Evolutionary conservation across 1,284 basidiomycete genomes (phyloP).

Genomic region (Moesziomyces parantarcticus): DNA sequence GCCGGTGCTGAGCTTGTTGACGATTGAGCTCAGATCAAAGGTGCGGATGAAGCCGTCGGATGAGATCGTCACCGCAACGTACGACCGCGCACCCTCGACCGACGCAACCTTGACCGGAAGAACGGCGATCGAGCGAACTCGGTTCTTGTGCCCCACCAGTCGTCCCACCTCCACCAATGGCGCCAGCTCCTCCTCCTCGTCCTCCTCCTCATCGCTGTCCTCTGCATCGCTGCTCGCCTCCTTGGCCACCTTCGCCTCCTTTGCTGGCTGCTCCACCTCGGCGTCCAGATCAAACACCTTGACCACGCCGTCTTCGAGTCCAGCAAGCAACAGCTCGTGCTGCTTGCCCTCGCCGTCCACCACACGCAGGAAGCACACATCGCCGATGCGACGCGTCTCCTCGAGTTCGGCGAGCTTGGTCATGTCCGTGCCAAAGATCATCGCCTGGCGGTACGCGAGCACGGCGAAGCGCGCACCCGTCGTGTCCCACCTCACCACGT

Average conservation of each 20-base stretch:
- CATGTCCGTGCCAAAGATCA: conserved; percentile 61
- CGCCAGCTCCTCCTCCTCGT: conserved; percentile 28
- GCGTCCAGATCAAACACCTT: conserved; percentile 56
- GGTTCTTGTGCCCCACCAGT: conserved; percentile 61
- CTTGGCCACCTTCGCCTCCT: conserved; percentile 14
- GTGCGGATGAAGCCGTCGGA: conserved; percentile 65
- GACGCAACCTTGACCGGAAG: conserved; percentile 33
- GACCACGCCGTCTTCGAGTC: conserved; percentile 48
- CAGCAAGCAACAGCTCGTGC: conserved; percentile 57
- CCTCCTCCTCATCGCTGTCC: conserved; percentile 30
- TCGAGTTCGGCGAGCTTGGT: conserved; percentile 58
- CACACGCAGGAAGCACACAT: conserved; percentile 52
- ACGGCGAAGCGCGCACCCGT: conserved; percentile 55
- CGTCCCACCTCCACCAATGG: conserved; percentile 54
- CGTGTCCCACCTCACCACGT: conserved; percentile 56
- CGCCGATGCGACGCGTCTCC: conserved; percentile 51
- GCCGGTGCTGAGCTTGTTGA: conserved; percentile 13
- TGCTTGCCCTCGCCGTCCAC: conserved; percentile 25
- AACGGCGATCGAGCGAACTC: conserved; percentile 50
- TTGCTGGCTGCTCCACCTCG: conserved; percentile 5
- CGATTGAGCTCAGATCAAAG: conserved; percentile 53
- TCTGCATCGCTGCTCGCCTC: conserved; percentile 27
- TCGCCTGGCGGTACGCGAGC: conserved; percentile 50
- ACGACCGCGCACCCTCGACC: conserved; percentile 10
- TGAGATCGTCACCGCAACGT: conserved; percentile 59